Evolutionary conservation across 2,329 filamentous ascomycete species (phyloP), one percentile per base, ranked within the genome.

Genomic region (Lachnellula cervina): DNA sequence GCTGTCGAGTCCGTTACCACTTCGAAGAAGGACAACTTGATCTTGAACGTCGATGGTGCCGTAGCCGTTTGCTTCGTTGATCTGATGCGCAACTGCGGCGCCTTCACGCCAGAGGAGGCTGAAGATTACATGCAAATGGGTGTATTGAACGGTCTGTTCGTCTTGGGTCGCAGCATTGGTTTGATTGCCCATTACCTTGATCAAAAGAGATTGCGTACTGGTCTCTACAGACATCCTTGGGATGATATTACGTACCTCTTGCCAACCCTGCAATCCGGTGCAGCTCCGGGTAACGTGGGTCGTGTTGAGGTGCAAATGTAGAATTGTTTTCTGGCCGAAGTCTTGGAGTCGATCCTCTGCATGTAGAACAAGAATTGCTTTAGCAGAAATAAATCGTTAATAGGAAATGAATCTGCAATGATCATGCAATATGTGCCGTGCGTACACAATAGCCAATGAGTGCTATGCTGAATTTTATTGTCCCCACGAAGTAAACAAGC

Each of bases 1-100:
- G 94, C 94, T 47, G 94, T 99, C 66, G 94, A 99, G 84, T 89
- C 89, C 11, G 94, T 99, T 63, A 99, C 94, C 54, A 99, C 94
- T 50, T 97, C 91, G 64, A 99, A 99, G 89, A 99, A 99, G 84
- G 94, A 99, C 80, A 99, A 97, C 83, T 85, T 99, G 67, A 99
- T 99, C 69, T 87, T 99, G 70, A 99, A 99, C 82, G 94, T 99
- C 58, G 94, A 97, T 72, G 94, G 94, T 69, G 96, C 90, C 75
- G 89, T 99, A 71, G 94, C 94, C 65, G 94, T 99, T 73, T 97
- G 92, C 87, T 99, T 99, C 72, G 92, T 99, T 64, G 94, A 99
- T 71, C 81, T 99, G 62, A 81, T 99, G 77, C 90, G 94, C 77
- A 96, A 96, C 84, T 96, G 92, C 74, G 94, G 94, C 74, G 93